These are phyloP conservation scores for Ammopiptanthus mongolicus DNA, from an alignment of 306 rosid species.

Conservation along the genomic window DNA sequence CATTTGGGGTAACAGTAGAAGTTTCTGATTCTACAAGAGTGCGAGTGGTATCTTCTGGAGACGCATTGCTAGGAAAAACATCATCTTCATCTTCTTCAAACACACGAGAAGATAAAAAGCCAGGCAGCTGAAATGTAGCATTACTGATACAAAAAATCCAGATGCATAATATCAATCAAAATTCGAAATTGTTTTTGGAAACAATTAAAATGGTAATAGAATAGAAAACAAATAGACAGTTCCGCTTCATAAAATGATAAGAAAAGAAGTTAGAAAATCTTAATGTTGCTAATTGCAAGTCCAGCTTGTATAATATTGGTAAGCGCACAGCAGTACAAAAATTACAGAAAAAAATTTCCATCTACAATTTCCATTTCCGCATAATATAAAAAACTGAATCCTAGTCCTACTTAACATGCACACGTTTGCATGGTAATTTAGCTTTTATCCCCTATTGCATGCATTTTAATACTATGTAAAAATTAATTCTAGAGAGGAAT, in stretches of 20 bases:
- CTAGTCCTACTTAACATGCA: background rate
- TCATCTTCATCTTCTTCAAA: conserved; percentile 64
- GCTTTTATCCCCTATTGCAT: background rate
- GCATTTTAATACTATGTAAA: background rate
- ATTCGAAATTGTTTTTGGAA: background rate
- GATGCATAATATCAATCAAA: background rate
- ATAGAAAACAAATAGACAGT: background rate
- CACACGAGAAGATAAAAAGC: conserved; percentile 52
- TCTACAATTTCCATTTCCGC: background rate
- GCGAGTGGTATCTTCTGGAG: conserved; percentile 30
- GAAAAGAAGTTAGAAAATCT: background rate
- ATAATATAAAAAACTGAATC: background rate
- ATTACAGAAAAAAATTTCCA: background rate
- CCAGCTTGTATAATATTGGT: background rate
- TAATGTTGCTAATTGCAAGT: background rate
- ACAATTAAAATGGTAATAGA: background rate
- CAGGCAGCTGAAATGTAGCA: conserved; percentile 79
- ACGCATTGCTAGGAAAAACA: conserved; percentile 43
- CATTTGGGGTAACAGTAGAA: conserved; percentile 55
- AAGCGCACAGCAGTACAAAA: background rate
- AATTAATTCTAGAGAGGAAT: background rate
- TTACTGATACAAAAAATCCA: conserved; percentile 49
- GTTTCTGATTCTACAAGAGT: conserved; percentile 53
- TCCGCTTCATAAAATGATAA: background rate
- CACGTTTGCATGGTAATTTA: background rate